phyloP scores from a whole-genome alignment of 2,329 filamentous ascomycete genomes.

The Ciborinia camelliae region DNA sequence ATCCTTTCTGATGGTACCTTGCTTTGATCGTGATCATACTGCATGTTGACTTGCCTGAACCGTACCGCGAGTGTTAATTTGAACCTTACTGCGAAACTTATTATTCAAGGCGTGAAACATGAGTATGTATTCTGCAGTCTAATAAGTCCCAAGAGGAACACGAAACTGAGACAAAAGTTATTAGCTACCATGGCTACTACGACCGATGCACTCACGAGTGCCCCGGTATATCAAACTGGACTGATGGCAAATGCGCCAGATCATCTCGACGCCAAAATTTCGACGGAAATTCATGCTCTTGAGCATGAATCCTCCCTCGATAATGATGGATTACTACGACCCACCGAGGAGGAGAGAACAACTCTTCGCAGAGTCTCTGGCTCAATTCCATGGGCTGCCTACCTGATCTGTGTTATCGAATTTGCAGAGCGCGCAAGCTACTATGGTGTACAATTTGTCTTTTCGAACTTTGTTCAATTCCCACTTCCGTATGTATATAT shows the following conservation, averaged over 20 bases:
- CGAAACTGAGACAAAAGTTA: not conserved
- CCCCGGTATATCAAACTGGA: conserved; percentile 12
- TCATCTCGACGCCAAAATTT: conserved; percentile 14
- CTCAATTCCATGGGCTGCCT: conserved; percentile 62
- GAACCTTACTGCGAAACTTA: not conserved
- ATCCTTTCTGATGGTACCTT: not conserved
- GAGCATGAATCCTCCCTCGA: conserved; percentile 12
- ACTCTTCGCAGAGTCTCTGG: conserved; percentile 62
- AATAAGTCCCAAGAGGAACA: not conserved
- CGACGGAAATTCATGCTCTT: not conserved
- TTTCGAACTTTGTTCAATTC: conserved; percentile 61
- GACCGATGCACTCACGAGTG: conserved; percentile 11
- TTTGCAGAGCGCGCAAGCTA: conserved; percentile 75
- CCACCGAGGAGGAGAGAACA: conserved; percentile 57
- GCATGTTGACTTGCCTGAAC: not conserved
- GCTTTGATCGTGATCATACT: not conserved
- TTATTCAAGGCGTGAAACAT: not conserved
- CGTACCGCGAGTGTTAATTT: not conserved
- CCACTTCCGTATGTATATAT: conserved; percentile 45
- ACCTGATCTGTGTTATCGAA: conserved; percentile 70
- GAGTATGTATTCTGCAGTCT: not conserved
- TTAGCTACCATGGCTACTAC: conserved; percentile 9
- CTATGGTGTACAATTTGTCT: conserved; percentile 62
- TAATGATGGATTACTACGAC: conserved; percentile 14
- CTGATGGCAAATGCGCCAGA: conserved; percentile 6